Percentiles rank a stretch among this genome's conserved stretches.
Conservation (phyloP, 495 filamentous ascomycete species). For the Cercophora samala region DNA sequence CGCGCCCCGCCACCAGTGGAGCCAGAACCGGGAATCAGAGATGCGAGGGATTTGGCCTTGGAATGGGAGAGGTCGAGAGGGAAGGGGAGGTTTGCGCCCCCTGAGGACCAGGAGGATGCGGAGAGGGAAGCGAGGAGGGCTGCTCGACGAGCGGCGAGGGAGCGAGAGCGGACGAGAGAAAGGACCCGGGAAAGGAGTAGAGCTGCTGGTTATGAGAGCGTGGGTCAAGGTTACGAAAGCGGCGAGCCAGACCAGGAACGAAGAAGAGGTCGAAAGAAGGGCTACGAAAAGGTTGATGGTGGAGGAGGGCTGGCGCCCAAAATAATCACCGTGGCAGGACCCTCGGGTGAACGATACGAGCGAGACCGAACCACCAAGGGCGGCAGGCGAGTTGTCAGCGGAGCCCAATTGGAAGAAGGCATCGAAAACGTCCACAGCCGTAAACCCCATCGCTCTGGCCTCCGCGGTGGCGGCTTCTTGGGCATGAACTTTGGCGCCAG, state of each 20-base stretch:
- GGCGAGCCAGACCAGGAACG: not conserved
- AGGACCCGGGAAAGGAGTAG: not conserved
- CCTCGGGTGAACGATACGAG: slow-evolving; percentile 13
- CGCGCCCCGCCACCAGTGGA: not conserved
- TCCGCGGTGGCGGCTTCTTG: not conserved
- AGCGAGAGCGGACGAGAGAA: slow-evolving; percentile 3
- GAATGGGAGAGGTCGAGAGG: slow-evolving; percentile 31
- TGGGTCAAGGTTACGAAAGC: not conserved
- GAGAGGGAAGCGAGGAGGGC: slow-evolving; percentile 2
- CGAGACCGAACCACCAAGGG: slow-evolving; percentile 31
- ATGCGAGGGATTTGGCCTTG: slow-evolving; percentile 26
- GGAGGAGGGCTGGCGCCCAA: not conserved
- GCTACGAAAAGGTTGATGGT: not conserved
- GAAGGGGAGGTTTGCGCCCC: slow-evolving; percentile 30
- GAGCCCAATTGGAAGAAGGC: slow-evolving; percentile 66
- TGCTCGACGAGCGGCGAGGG: not conserved
- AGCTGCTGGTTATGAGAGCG: slow-evolving; percentile 5
- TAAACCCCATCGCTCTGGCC: not conserved
- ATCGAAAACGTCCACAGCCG: slow-evolving; percentile 20
- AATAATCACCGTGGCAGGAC: not conserved
- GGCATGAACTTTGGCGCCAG: slow-evolving; percentile 3
- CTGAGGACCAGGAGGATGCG: slow-evolving; percentile 17
- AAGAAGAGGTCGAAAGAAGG: not conserved
- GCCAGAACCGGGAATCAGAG: not conserved
- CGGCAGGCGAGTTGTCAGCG: slow-evolving; percentile 61